phyloP scores from a whole-genome alignment of 331 rosid genomes.

The Malus hybrid region DNA sequence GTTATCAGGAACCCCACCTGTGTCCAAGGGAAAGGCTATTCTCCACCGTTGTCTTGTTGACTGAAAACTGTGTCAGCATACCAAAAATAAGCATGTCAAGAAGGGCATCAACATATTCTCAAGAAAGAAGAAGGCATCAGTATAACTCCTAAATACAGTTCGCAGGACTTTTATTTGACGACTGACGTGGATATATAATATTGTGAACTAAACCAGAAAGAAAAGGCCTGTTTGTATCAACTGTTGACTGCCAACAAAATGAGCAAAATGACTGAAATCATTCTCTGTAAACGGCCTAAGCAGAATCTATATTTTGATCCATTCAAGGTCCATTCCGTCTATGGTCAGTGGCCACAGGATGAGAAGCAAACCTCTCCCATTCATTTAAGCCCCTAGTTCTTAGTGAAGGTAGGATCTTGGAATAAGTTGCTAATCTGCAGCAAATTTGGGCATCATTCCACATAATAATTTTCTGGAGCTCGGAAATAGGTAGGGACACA shows the following conservation, averaged over 20 bases:
- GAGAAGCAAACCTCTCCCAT: not conserved
- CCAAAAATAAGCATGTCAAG: constrained; percentile 11
- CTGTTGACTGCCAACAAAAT: not conserved
- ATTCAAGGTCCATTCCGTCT: no score
- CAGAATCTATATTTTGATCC: no score
- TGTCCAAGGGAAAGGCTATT: constrained; percentile 72
- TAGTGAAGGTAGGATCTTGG: not conserved
- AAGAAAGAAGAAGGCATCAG: not conserved
- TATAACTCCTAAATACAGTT: not conserved
- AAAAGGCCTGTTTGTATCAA: no score
- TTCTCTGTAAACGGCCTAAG: not conserved
- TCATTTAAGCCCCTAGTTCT: not conserved
- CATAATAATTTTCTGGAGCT: not conserved
- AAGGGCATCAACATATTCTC: not conserved
- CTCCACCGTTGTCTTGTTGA: constrained; percentile 45
- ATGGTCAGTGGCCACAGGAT: no score
- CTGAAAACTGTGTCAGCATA: constrained; percentile 43
- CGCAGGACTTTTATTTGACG: not conserved
- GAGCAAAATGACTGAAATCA: not conserved
- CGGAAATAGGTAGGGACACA: not conserved
- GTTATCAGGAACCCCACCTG: constrained; percentile 59
- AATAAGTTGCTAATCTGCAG: not conserved
- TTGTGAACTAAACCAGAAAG: not conserved
- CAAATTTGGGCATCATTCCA: not conserved
- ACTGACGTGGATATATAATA: not conserved